Evolutionary conservation across 768 basidiomycete species (phyloP).

Genomic region (Psilocybe azurescens): DNA sequence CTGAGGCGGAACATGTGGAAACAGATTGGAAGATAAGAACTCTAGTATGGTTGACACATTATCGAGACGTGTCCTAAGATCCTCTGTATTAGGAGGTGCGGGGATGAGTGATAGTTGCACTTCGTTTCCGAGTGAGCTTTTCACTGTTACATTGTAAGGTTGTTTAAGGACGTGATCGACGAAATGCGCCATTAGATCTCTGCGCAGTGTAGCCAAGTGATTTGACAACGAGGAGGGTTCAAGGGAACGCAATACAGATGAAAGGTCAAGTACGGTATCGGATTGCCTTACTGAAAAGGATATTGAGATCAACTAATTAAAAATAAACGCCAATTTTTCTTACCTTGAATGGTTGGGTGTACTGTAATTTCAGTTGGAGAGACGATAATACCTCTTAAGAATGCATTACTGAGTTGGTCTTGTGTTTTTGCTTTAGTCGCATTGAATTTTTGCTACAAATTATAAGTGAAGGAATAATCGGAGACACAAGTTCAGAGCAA

Average conservation of each 20-base stretch:
- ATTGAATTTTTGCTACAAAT: constrained; percentile 56
- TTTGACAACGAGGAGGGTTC: constrained; percentile 56
- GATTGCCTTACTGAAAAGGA: constrained; percentile 58
- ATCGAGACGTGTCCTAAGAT: constrained; percentile 48
- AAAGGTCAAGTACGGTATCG: constrained; percentile 51
- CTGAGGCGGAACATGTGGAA: constrained; percentile 56
- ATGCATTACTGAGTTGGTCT: constrained; percentile 77
- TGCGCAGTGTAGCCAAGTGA: constrained; percentile 64
- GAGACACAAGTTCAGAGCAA: constrained; percentile 19
- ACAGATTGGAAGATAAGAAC: constrained; percentile 66
- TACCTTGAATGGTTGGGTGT: constrained; percentile 53
- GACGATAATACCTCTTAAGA: constrained; percentile 59
- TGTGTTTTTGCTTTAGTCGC: constrained; percentile 62
- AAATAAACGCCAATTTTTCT: not conserved
- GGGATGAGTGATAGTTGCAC: constrained; percentile 55
- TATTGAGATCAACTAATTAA: constrained; percentile 3
- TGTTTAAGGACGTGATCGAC: constrained; percentile 64
- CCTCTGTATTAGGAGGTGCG: constrained; percentile 46
- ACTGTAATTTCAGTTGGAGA: constrained; percentile 56
- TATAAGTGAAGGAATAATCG: constrained; percentile 10
- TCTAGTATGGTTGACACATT: constrained; percentile 61
- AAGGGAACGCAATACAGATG: constrained; percentile 63
- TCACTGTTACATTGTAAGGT: constrained; percentile 47
- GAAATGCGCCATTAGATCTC: constrained; percentile 65
- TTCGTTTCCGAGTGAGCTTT: constrained; percentile 41